Evolutionary conservation across 176 grass and related monocot genomes (phyloP).

Genomic region (Musa beccarii): DNA sequence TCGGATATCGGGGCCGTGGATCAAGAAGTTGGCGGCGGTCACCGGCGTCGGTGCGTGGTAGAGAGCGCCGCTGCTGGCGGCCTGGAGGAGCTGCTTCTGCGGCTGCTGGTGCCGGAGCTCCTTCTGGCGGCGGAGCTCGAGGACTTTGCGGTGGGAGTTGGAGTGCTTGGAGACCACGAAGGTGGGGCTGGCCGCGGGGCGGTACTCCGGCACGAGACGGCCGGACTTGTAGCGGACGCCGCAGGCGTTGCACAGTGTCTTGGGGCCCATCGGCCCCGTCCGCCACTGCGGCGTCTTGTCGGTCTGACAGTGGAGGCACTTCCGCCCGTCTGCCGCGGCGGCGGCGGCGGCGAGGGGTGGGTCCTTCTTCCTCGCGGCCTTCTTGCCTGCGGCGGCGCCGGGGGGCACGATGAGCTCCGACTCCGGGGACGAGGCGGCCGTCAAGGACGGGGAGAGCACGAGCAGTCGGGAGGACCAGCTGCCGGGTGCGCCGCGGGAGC

Average conservation of each 20-base stretch:
- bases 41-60: not conserved
- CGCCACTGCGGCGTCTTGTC: slow-evolving; percentile 26
- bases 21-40: not conserved
- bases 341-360: not conserved
- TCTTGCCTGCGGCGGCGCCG: not conserved
- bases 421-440: not conserved
- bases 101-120: slow-evolving; percentile 2
- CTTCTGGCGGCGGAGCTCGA: slow-evolving; percentile 28
- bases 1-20: slow-evolving; percentile 7
- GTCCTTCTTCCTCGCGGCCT: slow-evolving; percentile 6
- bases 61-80: not conserved
- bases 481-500: slow-evolving; percentile 1
- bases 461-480: slow-evolving; percentile 16
- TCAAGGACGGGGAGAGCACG: not conserved
- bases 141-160: slow-evolving; percentile 25
- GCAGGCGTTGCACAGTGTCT: slow-evolving; percentile 23
- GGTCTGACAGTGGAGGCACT: slow-evolving; percentile 16
- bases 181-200: slow-evolving; percentile 17
- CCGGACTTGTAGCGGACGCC: slow-evolving; percentile 23
- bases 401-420: slow-evolving; percentile 12
- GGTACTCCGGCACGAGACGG: slow-evolving; percentile 18
- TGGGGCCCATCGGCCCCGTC: slow-evolving; percentile 20
- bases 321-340: slow-evolving; percentile 17
- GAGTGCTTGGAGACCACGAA: slow-evolving; percentile 19
- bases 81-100: not conserved